Evolutionary conservation across 345 rosid genomes (phyloP).

Genomic region (Moricandia arvensis): DNA sequence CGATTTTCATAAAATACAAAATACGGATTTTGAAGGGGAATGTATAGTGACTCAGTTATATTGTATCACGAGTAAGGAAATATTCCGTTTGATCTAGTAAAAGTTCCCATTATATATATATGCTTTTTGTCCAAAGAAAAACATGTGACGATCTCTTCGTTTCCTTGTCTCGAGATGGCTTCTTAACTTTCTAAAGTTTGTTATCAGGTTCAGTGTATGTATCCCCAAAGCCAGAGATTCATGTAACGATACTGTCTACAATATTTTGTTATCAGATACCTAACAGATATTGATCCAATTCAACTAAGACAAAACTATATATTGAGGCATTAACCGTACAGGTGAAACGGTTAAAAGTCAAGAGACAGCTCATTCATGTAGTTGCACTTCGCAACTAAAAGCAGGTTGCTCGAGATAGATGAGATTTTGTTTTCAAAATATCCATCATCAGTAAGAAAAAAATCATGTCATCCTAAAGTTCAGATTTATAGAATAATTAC

Average conservation of each 20-base stretch:
- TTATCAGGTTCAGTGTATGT: slow-evolving; percentile 19
- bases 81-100: slow-evolving; percentile 1
- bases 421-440: slow-evolving; percentile 2
- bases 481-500: background rate
- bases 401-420: slow-evolving; percentile 9
- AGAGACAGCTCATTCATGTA: slow-evolving; percentile 4
- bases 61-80: slow-evolving; percentile 22
- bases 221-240: background rate
- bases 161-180: slow-evolving; percentile 8
- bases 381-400: background rate
- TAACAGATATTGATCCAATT: no score
- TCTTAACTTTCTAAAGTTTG: background rate
- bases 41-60: slow-evolving; percentile 17
- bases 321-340: background rate
- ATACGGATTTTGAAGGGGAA: slow-evolving; percentile 5
- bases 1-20: background rate
- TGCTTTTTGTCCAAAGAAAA: slow-evolving; percentile 19
- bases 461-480: background rate
- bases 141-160: slow-evolving; percentile 26
- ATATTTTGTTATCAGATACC: no score
- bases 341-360: slow-evolving; percentile 4
- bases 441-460: background rate
- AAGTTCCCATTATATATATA: slow-evolving; percentile 14
- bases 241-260: slow-evolving; percentile 10
- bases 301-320: background rate